Evolutionary conservation across 148 eudicot genomes (phyloP).

Genomic region (Vaccinium myrtillus): DNA sequence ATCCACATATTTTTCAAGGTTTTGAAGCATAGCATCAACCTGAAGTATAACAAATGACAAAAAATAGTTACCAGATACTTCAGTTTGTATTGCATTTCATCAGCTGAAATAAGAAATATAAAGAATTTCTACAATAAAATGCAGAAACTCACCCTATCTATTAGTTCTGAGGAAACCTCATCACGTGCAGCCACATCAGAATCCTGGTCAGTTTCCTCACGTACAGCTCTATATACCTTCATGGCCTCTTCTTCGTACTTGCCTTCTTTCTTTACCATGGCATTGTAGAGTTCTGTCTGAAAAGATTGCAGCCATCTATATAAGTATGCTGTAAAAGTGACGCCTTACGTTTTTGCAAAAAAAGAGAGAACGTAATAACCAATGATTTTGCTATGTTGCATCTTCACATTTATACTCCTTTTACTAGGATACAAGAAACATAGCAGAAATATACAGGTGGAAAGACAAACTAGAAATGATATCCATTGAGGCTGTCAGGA

Average conservation of each 20-base stretch:
- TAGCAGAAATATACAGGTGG: not conserved
- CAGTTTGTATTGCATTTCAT: not conserved
- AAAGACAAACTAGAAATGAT: not conserved
- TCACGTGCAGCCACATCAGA: conserved; percentile 45
- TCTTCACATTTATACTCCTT: not conserved
- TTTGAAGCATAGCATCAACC: conserved; percentile 95
- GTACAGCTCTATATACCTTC: conserved; percentile 80
- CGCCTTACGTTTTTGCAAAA: not conserved
- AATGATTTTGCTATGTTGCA: not conserved
- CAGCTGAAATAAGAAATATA: not conserved
- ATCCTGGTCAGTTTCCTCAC: conserved; percentile 58
- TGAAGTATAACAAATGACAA: conserved; percentile 18
- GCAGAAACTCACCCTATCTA: conserved; percentile 50
- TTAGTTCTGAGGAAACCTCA: conserved; percentile 74
- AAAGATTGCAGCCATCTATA: conserved; percentile 4
- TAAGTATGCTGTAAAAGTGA: not conserved
- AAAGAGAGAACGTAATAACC: not conserved
- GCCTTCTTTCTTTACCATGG: conserved; percentile 67
- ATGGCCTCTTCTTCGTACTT: conserved; percentile 60
- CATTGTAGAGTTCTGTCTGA: conserved; percentile 77
- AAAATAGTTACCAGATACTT: not conserved
- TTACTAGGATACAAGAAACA: not conserved
- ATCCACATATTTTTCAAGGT: conserved; percentile 92
- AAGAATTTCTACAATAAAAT: not conserved
- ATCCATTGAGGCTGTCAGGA: not conserved